Evolutionary conservation across 352 stramenopile species (phyloP).

Genomic region (Globisporangium recalcitrans): DNA sequence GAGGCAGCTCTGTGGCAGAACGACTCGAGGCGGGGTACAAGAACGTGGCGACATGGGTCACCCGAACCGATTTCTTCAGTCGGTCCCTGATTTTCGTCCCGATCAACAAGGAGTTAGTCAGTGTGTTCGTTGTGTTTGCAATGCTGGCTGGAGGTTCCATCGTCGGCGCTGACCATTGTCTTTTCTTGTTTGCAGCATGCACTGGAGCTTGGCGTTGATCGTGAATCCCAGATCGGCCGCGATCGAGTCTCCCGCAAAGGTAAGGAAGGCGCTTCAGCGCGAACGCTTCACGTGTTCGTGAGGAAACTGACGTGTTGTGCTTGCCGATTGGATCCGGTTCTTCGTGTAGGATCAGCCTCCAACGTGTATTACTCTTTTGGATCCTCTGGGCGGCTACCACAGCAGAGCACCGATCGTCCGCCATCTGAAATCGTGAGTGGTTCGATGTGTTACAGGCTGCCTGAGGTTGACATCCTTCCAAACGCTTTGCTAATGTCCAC

Average conservation of each 20-base stretch:
- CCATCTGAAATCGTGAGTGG: constrained; percentile 49
- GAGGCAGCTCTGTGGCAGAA: constrained; percentile 22
- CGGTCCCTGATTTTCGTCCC: constrained; percentile 80
- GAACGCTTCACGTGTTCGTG: no score
- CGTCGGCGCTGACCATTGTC: constrained; percentile 1
- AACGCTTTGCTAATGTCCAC: background rate
- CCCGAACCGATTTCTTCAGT: constrained; percentile 58
- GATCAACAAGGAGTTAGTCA: constrained; percentile 85
- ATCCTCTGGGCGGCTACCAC: constrained; percentile 71
- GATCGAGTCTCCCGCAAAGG: constrained; percentile 25
- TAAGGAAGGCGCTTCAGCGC: no score
- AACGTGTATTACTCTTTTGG: constrained; percentile 60
- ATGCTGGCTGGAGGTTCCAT: background rate
- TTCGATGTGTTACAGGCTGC: background rate
- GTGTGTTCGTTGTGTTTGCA: background rate
- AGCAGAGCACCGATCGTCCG: constrained; percentile 48
- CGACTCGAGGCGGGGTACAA: constrained; percentile 61
- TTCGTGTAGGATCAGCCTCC: constrained; percentile 25
- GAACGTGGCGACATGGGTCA: constrained; percentile 74
- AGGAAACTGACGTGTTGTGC: background rate
- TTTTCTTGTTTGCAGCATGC: constrained; percentile 37
- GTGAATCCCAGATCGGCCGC: constrained; percentile 55
- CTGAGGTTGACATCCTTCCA: background rate
- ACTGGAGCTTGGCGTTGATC: constrained; percentile 83
- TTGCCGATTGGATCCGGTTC: background rate